These are phyloP conservation scores for Amorphotheca resinae DNA, from an alignment of 495 filamentous ascomycete species.

Conservation along the genomic window DNA sequence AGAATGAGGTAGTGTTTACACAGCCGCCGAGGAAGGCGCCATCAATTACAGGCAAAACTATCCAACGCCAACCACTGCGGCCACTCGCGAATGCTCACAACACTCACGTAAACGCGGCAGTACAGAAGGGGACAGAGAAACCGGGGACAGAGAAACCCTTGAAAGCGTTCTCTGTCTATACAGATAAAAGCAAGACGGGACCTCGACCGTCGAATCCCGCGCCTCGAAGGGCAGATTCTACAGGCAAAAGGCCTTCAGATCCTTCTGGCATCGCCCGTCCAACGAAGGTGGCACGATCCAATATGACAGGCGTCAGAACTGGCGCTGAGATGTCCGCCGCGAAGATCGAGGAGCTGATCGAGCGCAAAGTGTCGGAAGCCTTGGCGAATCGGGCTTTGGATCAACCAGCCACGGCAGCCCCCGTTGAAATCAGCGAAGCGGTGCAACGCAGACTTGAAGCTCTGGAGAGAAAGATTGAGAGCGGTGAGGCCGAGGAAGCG, in stretches of 20 bases:
- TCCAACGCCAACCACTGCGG: slow-evolving; percentile 63
- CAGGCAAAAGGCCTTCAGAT: slow-evolving; percentile 32
- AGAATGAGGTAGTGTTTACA: slow-evolving; percentile 82
- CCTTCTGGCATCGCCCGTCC: slow-evolving; percentile 25
- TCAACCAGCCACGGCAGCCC: slow-evolving; percentile 32
- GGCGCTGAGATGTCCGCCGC: slow-evolving; percentile 47
- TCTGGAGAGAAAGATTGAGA: slow-evolving; percentile 67
- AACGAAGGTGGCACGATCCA: slow-evolving; percentile 26
- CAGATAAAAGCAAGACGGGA: slow-evolving; percentile 46
- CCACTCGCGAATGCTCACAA: slow-evolving; percentile 54
- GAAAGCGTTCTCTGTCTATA: slow-evolving; percentile 74
- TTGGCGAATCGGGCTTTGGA: slow-evolving; percentile 55
- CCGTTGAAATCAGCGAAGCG: slow-evolving; percentile 55
- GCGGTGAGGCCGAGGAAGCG: slow-evolving; percentile 49
- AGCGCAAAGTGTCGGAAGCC: slow-evolving; percentile 81
- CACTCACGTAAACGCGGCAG: slow-evolving; percentile 44
- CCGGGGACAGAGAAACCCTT: slow-evolving; percentile 48
- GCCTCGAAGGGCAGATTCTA: slow-evolving; percentile 26
- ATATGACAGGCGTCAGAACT: slow-evolving; percentile 24
- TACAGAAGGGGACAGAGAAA: slow-evolving; percentile 29
- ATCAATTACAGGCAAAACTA: slow-evolving; percentile 32
- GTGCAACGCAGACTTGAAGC: slow-evolving; percentile 70
- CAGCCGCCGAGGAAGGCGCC: slow-evolving; percentile 44
- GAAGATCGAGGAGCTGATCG: slow-evolving; percentile 83
- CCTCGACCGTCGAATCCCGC: slow-evolving; percentile 20